Evolutionary conservation across 2,329 filamentous ascomycete species (phyloP).

Genomic region (Aspergillus sp.): DNA sequence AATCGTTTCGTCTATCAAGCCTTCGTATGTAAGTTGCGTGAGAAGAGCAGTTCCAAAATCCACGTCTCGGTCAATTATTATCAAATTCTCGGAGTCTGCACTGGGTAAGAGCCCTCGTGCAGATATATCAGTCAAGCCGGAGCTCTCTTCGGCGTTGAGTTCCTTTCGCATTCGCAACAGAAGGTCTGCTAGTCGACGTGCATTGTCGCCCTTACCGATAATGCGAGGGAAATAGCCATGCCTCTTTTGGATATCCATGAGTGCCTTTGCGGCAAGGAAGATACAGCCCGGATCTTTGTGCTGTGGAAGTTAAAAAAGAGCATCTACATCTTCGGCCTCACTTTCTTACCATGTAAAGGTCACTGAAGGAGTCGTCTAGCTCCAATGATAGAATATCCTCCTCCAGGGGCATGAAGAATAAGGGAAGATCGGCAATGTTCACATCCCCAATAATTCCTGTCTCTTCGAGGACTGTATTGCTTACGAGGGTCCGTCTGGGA

Average conservation of each 20-base stretch:
- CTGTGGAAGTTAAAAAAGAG: slow-evolving; percentile 26
- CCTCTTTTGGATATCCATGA: slow-evolving; percentile 90
- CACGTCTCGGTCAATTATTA: slow-evolving; percentile 92
- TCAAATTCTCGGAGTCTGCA: slow-evolving; percentile 79
- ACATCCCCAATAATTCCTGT: slow-evolving; percentile 89
- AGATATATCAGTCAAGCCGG: slow-evolving; percentile 51
- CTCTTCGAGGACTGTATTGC: slow-evolving; percentile 87
- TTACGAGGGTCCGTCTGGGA: slow-evolving; percentile 83
- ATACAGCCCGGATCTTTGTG: slow-evolving; percentile 87
- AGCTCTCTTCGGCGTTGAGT: slow-evolving; percentile 71
- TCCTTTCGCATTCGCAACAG: slow-evolving; percentile 90
- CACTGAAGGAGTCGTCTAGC: slow-evolving; percentile 77
- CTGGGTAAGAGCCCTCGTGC: slow-evolving; percentile 73
- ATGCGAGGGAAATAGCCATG: slow-evolving; percentile 93
- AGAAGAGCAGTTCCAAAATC: slow-evolving; percentile 89
- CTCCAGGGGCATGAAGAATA: slow-evolving; percentile 89
- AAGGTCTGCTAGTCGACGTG: slow-evolving; percentile 80
- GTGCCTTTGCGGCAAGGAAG: slow-evolving; percentile 79
- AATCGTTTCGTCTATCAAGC: slow-evolving; percentile 88
- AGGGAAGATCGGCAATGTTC: slow-evolving; percentile 77
- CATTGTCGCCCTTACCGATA: slow-evolving; percentile 92
- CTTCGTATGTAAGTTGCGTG: slow-evolving; percentile 95
- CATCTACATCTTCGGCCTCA: neutral
- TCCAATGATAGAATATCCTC: slow-evolving; percentile 88
- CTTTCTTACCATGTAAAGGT: slow-evolving; percentile 68